These are phyloP conservation scores for Psilocybe cubensis DNA, from an alignment of 768 basidiomycete species.

Conservation along the genomic window DNA sequence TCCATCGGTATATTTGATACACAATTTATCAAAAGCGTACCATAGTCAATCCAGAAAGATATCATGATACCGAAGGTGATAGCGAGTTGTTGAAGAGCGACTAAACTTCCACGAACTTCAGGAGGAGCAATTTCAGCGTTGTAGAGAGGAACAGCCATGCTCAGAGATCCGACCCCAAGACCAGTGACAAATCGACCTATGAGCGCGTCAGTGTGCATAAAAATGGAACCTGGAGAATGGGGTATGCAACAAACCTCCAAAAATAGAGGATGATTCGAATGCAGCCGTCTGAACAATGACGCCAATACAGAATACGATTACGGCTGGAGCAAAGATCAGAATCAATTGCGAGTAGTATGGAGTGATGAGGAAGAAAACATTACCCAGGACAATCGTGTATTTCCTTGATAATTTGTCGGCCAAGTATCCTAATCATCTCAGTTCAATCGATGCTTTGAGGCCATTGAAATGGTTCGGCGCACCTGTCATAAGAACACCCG, in stretches of 20 bases:
- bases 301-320: conserved; percentile 66
- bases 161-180: conserved; percentile 79
- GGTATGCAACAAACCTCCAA: conserved; percentile 44
- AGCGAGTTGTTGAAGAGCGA: conserved; percentile 81
- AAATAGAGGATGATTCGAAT: conserved; percentile 61
- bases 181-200: conserved; percentile 75
- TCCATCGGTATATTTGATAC: background rate
- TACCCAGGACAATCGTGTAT: conserved; percentile 67
- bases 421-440: conserved; percentile 45
- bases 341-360: conserved; percentile 6
- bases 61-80: conserved; percentile 84
- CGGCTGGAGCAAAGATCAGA: conserved; percentile 41
- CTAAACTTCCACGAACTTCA: conserved; percentile 80
- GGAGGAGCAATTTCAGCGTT: conserved; percentile 76
- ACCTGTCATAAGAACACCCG: conserved; percentile 75
- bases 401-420: conserved; percentile 78
- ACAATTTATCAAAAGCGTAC: conserved; percentile 24
- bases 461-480: background rate
- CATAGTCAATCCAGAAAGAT: conserved; percentile 57
- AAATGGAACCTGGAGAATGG: background rate
- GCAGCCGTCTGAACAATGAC: conserved; percentile 76
- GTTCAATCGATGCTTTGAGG: background rate
- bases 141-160: conserved; percentile 84
- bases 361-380: background rate
- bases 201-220: background rate